These are phyloP conservation scores for Kluyveromyces lactis DNA, from an alignment of 805 yeast genomes.

Conservation along the genomic window DNA sequence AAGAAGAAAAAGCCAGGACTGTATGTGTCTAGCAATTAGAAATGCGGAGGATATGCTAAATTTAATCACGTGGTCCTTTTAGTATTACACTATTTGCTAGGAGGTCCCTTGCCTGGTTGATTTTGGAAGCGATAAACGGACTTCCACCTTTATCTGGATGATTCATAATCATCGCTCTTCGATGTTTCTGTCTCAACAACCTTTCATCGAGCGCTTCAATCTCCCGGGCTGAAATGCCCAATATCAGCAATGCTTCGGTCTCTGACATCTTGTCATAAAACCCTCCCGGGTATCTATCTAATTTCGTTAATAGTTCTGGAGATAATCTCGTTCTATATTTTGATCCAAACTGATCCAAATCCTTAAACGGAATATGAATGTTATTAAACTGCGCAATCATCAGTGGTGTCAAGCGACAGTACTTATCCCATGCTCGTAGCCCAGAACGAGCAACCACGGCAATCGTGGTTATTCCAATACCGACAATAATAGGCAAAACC, in stretches of 20 bases:
- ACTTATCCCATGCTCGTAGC: slow-evolving; percentile 24
- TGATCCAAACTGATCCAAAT: slow-evolving; percentile 2
- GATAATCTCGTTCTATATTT: slow-evolving; percentile 10
- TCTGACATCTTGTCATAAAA: slow-evolving; percentile 60
- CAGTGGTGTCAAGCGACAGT: slow-evolving; percentile 19
- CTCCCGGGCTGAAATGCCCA: slow-evolving; percentile 50
- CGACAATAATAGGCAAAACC: slow-evolving; percentile 28
- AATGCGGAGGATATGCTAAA: too few species aligned
- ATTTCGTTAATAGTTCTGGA: slow-evolving; percentile 8
- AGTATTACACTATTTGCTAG: slow-evolving; percentile 29
- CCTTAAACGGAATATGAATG: slow-evolving; percentile 10
- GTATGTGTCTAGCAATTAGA: too few species aligned
- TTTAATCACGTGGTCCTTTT: slow-evolving; percentile 6
- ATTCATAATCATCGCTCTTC: slow-evolving; percentile 77
- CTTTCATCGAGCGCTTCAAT: slow-evolving; percentile 40
- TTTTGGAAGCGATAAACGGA: slow-evolving; percentile 79
- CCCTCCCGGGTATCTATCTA: slow-evolving; percentile 45
- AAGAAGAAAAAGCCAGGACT: too few species aligned
- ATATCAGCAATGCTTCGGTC: slow-evolving; percentile 57
- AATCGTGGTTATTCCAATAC: slow-evolving; percentile 21
- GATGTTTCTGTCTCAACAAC: slow-evolving; percentile 67
- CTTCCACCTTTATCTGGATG: slow-evolving; percentile 96
- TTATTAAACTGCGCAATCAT: slow-evolving; percentile 25
- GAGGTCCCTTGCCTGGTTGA: slow-evolving; percentile 85
- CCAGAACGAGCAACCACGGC: slow-evolving; percentile 24